phyloP scores from a whole-genome alignment of 1,284 basidiomycete genomes.

The Pseudozyma sp. region DNA sequence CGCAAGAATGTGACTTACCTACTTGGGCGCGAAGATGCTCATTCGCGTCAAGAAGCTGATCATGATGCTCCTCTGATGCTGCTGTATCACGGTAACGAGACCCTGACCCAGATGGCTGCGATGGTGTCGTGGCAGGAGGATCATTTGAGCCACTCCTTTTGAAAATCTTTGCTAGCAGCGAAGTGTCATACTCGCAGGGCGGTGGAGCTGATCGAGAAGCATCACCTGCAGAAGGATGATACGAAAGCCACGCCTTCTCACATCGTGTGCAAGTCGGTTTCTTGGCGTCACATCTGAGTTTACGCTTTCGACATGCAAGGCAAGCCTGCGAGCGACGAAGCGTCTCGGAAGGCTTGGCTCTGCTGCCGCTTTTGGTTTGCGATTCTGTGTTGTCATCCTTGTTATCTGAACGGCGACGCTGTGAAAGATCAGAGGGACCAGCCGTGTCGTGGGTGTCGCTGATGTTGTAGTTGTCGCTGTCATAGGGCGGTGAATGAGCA shows the following conservation, averaged over 20 bases:
- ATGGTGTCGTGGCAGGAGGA: background rate
- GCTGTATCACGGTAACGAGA: background rate
- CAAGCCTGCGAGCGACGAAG: conserved; percentile 41
- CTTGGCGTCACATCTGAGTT: conserved; percentile 40
- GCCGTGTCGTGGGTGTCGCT: background rate
- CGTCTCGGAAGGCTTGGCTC: conserved; percentile 18
- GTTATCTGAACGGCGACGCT: background rate
- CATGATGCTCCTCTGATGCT: conserved; percentile 1
- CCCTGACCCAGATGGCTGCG: background rate
- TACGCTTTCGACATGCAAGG: conserved; percentile 38
- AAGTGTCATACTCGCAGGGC: conserved; percentile 40
- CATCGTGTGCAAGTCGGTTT: conserved; percentile 43
- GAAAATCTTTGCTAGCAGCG: conserved; percentile 36
- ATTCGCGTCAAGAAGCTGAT: conserved; percentile 11
- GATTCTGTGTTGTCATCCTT: conserved; percentile 10
- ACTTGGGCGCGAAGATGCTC: conserved; percentile 26
- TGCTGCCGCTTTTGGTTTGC: conserved; percentile 1
- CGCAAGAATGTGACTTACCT: background rate
- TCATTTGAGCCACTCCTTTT: conserved; percentile 14
- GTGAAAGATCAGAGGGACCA: background rate
- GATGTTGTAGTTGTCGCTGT: background rate
- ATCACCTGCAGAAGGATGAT: conserved; percentile 11
- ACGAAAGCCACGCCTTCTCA: conserved; percentile 36
- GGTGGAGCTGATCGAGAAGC: conserved; percentile 7
- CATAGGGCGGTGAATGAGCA: background rate